Conservation (phyloP, 2,329 filamentous ascomycete species). For the Exserohilum turcica region DNA sequence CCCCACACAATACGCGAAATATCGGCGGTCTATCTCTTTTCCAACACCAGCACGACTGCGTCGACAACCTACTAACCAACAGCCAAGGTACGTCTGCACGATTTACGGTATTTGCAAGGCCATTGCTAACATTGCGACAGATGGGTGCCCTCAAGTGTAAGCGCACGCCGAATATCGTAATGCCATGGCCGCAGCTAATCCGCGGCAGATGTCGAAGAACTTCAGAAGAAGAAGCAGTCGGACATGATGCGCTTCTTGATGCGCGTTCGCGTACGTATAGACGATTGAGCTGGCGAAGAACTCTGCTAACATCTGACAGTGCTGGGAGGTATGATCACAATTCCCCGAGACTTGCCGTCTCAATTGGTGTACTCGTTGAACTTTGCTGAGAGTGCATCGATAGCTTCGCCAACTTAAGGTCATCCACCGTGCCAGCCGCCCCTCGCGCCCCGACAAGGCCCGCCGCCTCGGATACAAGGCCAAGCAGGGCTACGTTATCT, state of each 20-base stretch:
- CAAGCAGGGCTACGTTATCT: constrained; percentile 99
- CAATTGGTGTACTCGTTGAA: constrained; percentile 88
- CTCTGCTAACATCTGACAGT: constrained; percentile 53
- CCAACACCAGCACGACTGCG: constrained; percentile 28
- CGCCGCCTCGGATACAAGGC: constrained; percentile 99
- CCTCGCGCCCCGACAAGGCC: constrained; percentile 99
- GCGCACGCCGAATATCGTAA: constrained; percentile 10
- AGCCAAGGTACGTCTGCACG: constrained; percentile 41
- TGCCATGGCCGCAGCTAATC: constrained; percentile 48
- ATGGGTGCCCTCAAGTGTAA: constrained; percentile 98
- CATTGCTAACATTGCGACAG: constrained; percentile 52
- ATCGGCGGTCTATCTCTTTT: constrained; percentile 23
- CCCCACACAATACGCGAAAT: constrained; percentile 32
- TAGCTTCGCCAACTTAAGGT: constrained; percentile 99
- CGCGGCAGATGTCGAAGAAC: constrained; percentile 80
- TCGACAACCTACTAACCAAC: constrained; percentile 43
- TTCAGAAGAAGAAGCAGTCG: constrained; percentile 99
- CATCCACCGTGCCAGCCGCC: constrained; percentile 98
- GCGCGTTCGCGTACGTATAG: constrained; percentile 64
- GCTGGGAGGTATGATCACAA: constrained; percentile 84
- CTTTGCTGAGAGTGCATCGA: constrained; percentile 99
- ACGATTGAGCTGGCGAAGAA: constrained; percentile 11
- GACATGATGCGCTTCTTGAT: constrained; percentile 99
- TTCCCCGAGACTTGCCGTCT: constrained; percentile 31
- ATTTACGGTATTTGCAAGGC: not conserved